A percentile compares a stretch with the other conserved stretches of the same genome.
These are phyloP conservation scores for Coniella lustricola DNA, from an alignment of 2,329 filamentous ascomycete species.

Conservation along the genomic window DNA sequence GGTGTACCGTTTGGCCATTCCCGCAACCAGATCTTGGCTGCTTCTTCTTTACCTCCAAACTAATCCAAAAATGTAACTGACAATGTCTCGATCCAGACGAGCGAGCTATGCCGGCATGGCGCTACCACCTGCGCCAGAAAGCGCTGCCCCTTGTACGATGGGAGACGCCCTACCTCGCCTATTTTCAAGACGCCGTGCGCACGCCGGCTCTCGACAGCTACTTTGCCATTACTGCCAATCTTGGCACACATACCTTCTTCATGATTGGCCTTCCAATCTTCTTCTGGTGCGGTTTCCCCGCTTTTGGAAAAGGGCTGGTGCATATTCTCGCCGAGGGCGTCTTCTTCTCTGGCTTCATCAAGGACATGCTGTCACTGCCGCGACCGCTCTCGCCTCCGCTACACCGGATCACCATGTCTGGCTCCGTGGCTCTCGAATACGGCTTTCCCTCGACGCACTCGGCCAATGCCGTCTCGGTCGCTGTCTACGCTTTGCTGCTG, in stretches of 20 bases:
- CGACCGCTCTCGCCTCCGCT: conserved; percentile 87
- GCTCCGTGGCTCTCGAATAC: conserved; percentile 89
- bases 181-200: conserved; percentile 72
- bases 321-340: conserved; percentile 73
- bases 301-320: conserved; percentile 72
- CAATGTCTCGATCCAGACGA: conserved; percentile 52
- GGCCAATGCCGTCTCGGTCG: conserved; percentile 92
- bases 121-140: conserved; percentile 73
- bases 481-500: conserved; percentile 71
- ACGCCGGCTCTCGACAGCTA: conserved; percentile 86
- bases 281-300: conserved; percentile 91
- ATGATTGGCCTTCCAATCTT: conserved; percentile 91
- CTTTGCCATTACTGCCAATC: conserved; percentile 92
- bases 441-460: conserved; percentile 97
- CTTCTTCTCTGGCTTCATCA: conserved; percentile 86
- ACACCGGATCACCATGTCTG: conserved; percentile 94
- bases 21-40: too few species aligned
- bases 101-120: conserved; percentile 76
- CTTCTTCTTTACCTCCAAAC: not conserved
- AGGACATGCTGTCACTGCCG: conserved; percentile 88
- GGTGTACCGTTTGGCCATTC: too few species aligned
- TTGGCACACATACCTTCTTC: conserved; percentile 97
- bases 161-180: conserved; percentile 92
- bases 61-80: conserved; percentile 5
- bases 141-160: conserved; percentile 82